Base-by-base conservation (phyloP, 2,329 filamentous ascomycete genomes). In the Aureobasidium zeae region DNA sequence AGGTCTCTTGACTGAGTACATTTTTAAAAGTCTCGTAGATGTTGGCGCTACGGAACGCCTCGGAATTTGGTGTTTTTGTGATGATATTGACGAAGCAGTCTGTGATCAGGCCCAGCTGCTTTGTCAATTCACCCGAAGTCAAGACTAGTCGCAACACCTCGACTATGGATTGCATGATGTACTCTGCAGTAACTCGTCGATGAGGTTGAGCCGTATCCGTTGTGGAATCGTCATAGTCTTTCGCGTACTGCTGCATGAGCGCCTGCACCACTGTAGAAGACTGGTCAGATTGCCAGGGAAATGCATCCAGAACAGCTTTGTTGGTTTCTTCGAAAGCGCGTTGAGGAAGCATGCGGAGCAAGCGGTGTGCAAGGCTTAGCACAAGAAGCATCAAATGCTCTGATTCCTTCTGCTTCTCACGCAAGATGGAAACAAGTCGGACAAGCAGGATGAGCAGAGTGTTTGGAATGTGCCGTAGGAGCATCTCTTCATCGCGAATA, bases 401-500 rank as follows among this genome's bases (percentile, higher is more conserved):
- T 4, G 24, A 28, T 31, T 10, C n/a, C 11, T 22, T 13, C 12
- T 13, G n/a, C 1, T 21, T 15, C 9, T 30, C 21, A 24, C 22
- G 22, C 22, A 33, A 10, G 5, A 38, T 15, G 2, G 13, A 28
- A 8, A 37, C 32, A 20, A 74, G 60, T 32, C 68, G 67, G 9
- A 66, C 57, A 6, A 78, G 63, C 19, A 83, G 68, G 3, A 79
- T 76, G n/a, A 93, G 63, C 2, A 79, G 73, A 42, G 53, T 48
- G 16, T 93, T 64, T 24, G 89, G 89, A 21, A 88, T 83, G 63
- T 96, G 89, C 16, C 85, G 68, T 2, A 83, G 77, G 12, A 94
- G 64, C 89, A 98, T 96, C 57, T 98, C 93, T 61, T 96, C 91
- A 63, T 98, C 91, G 42, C 81, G 78, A 37, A 96, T 76, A 60